Conservation (phyloP, 2,329 filamentous ascomycete species). For the Dendryphion nanum region DNA sequence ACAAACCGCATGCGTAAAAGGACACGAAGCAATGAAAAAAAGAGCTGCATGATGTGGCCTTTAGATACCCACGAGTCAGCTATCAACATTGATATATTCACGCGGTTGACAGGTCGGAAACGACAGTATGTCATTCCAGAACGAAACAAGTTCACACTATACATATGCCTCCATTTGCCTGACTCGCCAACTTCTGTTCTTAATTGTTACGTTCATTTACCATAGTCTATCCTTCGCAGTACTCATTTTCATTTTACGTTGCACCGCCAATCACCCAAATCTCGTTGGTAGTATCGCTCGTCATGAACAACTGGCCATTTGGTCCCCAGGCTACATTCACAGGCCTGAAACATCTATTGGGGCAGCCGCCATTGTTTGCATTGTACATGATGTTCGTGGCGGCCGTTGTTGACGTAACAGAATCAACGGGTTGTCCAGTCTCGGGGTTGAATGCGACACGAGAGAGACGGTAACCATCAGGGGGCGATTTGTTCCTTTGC, state of each 20-base stretch:
- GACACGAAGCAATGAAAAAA: no score
- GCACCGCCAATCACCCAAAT: conserved; percentile 11
- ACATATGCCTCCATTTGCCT: no score
- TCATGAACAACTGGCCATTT: conserved; percentile 12
- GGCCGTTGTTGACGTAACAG: conserved; percentile 44
- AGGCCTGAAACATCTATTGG: conserved; percentile 58
- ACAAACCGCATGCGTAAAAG: no score
- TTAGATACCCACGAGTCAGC: no score
- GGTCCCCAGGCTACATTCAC: conserved; percentile 51
- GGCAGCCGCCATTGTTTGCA: conserved; percentile 50
- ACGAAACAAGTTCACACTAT: no score
- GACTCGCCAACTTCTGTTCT: no score
- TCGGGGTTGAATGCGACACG: conserved; percentile 37
- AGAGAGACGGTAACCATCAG: conserved; percentile 47
- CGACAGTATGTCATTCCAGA: no score
- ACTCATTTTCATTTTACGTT: background rate
- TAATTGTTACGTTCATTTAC: no score
- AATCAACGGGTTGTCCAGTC: conserved; percentile 44
- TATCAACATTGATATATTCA: no score
- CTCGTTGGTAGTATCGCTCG: conserved; percentile 10
- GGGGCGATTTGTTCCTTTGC: conserved; percentile 38
- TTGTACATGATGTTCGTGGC: conserved; percentile 55
- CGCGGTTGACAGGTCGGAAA: no score
- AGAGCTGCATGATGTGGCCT: no score
- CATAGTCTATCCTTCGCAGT: no score